Conservation (phyloP, 805 yeast genomes). For the Limtongozyma cylindracea region DNA sequence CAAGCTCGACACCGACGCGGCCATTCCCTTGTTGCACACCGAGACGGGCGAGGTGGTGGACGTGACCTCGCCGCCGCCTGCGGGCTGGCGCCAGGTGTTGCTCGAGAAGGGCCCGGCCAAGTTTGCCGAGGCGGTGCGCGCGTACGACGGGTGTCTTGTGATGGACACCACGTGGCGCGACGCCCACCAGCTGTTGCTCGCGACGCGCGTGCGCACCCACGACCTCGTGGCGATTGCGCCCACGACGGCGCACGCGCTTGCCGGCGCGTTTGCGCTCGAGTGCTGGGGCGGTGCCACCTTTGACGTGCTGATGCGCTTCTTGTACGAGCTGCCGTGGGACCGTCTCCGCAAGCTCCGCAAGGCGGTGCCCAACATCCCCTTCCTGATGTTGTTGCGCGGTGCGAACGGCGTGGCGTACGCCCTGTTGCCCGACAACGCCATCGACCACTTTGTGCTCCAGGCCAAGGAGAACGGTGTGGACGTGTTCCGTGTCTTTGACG, state of each 20-base stretch:
- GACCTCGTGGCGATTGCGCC: constrained; percentile 85
- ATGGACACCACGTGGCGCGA: constrained; percentile 99
- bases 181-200: constrained; percentile 93
- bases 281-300: constrained; percentile 99
- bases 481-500: constrained; percentile 93
- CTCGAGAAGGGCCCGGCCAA: constrained; percentile 70
- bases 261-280: constrained; percentile 85
- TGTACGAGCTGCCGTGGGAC: constrained; percentile 98
- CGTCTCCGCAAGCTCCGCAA: constrained; percentile 72
- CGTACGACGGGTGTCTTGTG: constrained; percentile 63
- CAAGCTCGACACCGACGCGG: constrained; percentile 50
- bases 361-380: constrained; percentile 92
- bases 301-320: constrained; percentile 95
- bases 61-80: constrained; percentile 27
- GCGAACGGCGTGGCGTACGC: constrained; percentile 99
- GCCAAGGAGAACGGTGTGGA: constrained; percentile 95
- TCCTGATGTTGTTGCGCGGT: constrained; percentile 98
- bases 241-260: constrained; percentile 72
- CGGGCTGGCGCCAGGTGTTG: constrained; percentile 85
- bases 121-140: constrained; percentile 74
- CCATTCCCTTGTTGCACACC: constrained; percentile 49
- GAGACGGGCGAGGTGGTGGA: constrained; percentile 32
- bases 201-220: constrained; percentile 90
- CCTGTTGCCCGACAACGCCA: constrained; percentile 94
- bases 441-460: constrained; percentile 86